Percentiles rank a stretch among this genome's conserved stretches.
phyloP scores from a whole-genome alignment of 2,329 filamentous ascomycete genomes.

The Akanthomyces lecanii region DNA sequence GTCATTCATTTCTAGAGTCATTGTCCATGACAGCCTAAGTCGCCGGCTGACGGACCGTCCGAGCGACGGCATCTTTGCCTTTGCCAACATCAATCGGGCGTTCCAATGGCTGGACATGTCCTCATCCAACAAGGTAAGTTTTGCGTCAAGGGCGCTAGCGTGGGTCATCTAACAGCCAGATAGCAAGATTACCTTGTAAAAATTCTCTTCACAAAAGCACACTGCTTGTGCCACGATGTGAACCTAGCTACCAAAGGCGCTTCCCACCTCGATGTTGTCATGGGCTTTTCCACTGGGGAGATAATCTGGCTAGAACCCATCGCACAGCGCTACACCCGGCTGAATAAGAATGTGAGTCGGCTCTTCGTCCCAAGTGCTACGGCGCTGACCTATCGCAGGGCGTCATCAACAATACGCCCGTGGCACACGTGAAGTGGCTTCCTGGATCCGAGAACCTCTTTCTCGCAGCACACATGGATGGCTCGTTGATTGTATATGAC shows the following conservation, averaged over 20 bases:
- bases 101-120: constrained; percentile 95
- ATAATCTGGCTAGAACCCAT: constrained; percentile 99
- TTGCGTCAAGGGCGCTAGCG: background rate
- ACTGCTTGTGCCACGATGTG: constrained; percentile 91
- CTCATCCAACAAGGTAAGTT: constrained; percentile 61
- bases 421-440: constrained; percentile 88
- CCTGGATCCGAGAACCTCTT: constrained; percentile 92
- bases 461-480: constrained; percentile 87
- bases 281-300: constrained; percentile 95
- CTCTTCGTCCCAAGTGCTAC: background rate
- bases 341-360: constrained; percentile 82
- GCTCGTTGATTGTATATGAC: constrained; percentile 87
- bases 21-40: constrained; percentile 75
- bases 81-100: constrained; percentile 92
- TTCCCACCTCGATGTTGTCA: constrained; percentile 81
- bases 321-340: constrained; percentile 87
- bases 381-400: constrained; percentile 48
- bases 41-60: constrained; percentile 78
- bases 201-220: constrained; percentile 93
- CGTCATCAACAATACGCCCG: constrained; percentile 78
- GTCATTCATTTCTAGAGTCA: constrained; percentile 95
- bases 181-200: constrained; percentile 89
- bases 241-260: constrained; percentile 76
- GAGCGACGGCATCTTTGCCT: constrained; percentile 77
- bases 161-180: background rate